Evolutionary conservation across 176 grass and related monocot genomes (phyloP).

Genomic region (Panicum miliaceum): DNA sequence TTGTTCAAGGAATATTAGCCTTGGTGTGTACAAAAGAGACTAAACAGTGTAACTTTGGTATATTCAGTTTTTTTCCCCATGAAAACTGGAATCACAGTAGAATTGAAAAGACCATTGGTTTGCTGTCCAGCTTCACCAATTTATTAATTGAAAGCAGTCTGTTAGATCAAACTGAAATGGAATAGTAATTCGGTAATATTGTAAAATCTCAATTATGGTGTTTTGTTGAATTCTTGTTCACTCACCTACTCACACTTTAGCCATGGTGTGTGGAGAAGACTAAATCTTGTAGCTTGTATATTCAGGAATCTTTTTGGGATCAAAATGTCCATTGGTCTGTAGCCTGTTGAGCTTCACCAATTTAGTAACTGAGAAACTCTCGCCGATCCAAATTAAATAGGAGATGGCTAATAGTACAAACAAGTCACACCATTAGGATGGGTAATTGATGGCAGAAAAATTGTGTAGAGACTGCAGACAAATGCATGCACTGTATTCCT

Average conservation of each 20-base stretch:
- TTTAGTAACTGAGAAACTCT: neutral
- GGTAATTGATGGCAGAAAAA: neutral
- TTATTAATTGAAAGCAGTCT: neutral
- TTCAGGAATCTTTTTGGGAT: neutral
- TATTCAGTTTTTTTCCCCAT: conserved; percentile 2
- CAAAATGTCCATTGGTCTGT: neutral
- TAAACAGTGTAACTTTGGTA: neutral
- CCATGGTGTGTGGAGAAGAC: neutral
- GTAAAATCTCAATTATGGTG: neutral
- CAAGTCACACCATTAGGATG: neutral
- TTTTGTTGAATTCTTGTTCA: neutral
- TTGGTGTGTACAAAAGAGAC: neutral
- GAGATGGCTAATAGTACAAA: neutral
- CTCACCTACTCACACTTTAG: neutral
- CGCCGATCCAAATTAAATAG: conserved; percentile 2
- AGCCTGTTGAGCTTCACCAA: neutral
- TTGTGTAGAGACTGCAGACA: neutral
- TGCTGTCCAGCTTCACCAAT: neutral
- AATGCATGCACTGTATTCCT: neutral
- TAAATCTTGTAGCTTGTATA: conserved; percentile 2
- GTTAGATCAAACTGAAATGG: neutral
- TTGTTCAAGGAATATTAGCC: neutral
- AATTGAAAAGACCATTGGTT: neutral
- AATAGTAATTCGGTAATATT: neutral
- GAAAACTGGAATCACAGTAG: neutral